A percentile compares a stretch with the other conserved stretches of the same genome.
Conservation (phyloP, 345 rosid genomes). For the Syzygium oleosum region DNA sequence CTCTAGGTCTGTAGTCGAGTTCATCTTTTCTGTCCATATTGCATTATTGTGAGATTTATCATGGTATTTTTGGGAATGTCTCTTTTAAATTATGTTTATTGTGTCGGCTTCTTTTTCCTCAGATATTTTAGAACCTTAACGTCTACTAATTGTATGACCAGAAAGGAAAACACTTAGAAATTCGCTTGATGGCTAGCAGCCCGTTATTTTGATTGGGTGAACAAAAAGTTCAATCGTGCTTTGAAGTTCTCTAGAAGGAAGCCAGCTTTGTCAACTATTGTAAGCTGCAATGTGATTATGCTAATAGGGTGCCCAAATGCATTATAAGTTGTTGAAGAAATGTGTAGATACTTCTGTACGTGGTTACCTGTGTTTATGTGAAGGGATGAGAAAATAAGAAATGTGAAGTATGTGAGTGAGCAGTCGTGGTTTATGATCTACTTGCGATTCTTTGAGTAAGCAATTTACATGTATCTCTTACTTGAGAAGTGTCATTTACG, state of each 20-base stretch:
- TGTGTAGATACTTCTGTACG: not conserved
- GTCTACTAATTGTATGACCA: rapidly evolving
- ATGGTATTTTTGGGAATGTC: not conserved
- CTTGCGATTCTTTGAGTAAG: not conserved
- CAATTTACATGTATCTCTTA: not conserved
- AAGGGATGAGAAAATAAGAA: not conserved
- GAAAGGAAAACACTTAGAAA: not conserved
- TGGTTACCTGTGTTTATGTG: not conserved
- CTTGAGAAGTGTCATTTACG: not conserved
- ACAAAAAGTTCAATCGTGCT: not conserved
- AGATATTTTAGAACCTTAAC: not conserved
- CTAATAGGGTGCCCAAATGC: not conserved
- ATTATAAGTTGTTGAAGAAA: not conserved
- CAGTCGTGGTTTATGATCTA: not conserved
- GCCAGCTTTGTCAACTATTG: not conserved
- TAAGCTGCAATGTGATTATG: not conserved
- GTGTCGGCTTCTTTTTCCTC: not conserved
- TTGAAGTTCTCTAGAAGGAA: not conserved
- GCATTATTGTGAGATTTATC: not conserved
- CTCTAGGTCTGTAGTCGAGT: not conserved
- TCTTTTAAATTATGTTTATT: not conserved
- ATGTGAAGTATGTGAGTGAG: not conserved
- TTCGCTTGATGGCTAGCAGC: not conserved
- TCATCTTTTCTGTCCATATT: not conserved
- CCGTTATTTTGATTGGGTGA: not conserved